Evolutionary conservation across 1,139 yeast genomes (phyloP), one percentile per base, ranked within the genome.

Genomic region (Williopsis jadinii): DNA sequence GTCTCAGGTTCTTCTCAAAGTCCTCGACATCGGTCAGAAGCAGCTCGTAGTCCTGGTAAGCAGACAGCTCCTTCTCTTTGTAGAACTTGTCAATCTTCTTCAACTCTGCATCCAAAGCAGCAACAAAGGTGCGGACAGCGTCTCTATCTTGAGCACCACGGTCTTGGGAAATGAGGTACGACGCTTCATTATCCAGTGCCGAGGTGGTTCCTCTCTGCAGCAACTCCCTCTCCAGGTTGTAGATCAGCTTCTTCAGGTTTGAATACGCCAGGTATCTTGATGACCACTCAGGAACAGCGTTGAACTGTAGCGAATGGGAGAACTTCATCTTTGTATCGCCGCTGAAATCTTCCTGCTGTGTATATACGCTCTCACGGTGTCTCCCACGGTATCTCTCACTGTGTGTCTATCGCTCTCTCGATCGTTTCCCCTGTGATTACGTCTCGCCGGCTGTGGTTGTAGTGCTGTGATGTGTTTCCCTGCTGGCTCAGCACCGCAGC

Each of bases 251-350:
- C 59, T 81, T 81, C 49, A 81, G 62, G 36, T 82, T 77, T 5
- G 85, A 77, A 56, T 81, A 81, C n/a, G 84, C 82, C 43, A 81
- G 74, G 56, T 81, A 81, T 58, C 80, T 79, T 14, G 84, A 77
- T 11, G 84, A 73, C 88, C 88, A 81, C 61, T 81, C 88, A 1
- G 88, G 87, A 3, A 81, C 88, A 30, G 87, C 85, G 55, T 81
- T 81, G 57, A 81, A 80, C 67, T 80, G 86, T 51, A 81, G 61
- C 8, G 86, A 80, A 56, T 81, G 87, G 3, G 87, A 79, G 58
- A 81, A 81, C 69, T 81, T 81, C 88, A 81, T 81, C 24, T 19
- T 19, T 19, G 6, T 5, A 19, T 19, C 24, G 6, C 24, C 24
- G 24, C 4, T 19, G 24, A 19, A 19, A 19, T 6, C 6, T 19